Evolutionary conservation across 192 early-diverging fungal species (phyloP).

Genomic region (Coemansia sp.): DNA sequence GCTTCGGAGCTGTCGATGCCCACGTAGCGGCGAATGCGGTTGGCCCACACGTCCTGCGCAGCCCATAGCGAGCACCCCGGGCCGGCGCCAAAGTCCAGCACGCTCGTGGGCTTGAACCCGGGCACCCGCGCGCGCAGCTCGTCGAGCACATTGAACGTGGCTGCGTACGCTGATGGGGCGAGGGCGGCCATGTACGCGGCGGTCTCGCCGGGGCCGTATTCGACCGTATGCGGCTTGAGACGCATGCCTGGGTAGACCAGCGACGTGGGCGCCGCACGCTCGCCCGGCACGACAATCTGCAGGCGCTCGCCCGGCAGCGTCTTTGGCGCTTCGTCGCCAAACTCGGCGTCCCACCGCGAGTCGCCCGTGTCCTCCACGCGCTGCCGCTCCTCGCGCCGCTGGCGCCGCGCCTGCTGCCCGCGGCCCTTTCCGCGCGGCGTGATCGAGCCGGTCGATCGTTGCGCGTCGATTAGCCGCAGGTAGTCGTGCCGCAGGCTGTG

Average conservation of each 20-base stretch:
- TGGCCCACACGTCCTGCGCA: slow-evolving; percentile 57
- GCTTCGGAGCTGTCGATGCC: slow-evolving; percentile 76
- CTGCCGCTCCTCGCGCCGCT: slow-evolving; percentile 12
- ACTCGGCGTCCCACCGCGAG: not conserved
- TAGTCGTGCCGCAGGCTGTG: slow-evolving; percentile 31
- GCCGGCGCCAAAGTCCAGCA: slow-evolving; percentile 82
- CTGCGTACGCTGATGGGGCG: slow-evolving; percentile 64
- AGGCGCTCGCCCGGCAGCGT: slow-evolving; percentile 37
- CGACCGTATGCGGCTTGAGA: slow-evolving; percentile 62
- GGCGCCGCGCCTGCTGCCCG: not conserved
- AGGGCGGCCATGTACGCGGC: slow-evolving; percentile 69
- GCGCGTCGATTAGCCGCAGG: slow-evolving; percentile 38
- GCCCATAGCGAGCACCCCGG: slow-evolving; percentile 85
- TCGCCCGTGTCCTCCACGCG: not conserved
- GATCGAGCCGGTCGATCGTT: slow-evolving; percentile 33
- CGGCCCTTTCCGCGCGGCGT: slow-evolving; percentile 39
- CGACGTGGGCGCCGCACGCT: slow-evolving; percentile 31
- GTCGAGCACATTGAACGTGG: slow-evolving; percentile 62
- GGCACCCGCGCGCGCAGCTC: slow-evolving; percentile 66
- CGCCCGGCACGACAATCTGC: slow-evolving; percentile 18
- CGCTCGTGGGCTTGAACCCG: slow-evolving; percentile 54
- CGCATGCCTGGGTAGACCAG: slow-evolving; percentile 21
- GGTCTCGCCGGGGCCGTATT: slow-evolving; percentile 71
- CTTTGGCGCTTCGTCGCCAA: not conserved
- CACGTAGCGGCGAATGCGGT: slow-evolving; percentile 44